Evolutionary conservation across 2,329 filamentous ascomycete species (phyloP).

Genomic region (Epichloe hybrida): DNA sequence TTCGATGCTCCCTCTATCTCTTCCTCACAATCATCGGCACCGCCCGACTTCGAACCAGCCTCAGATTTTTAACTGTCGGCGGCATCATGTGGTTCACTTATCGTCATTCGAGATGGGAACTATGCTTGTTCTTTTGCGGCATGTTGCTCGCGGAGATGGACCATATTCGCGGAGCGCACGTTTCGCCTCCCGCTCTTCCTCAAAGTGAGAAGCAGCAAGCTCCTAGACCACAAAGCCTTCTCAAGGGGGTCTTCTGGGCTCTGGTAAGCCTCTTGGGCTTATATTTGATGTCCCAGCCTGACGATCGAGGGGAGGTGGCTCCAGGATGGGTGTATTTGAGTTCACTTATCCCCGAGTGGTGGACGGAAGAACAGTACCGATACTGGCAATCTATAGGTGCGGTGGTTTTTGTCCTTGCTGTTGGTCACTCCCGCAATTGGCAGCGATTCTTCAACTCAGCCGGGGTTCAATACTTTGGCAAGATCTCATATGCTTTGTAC

Average conservation of each 20-base stretch:
- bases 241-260: conserved; percentile 22
- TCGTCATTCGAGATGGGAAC: conserved; percentile 37
- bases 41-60: conserved; percentile 27
- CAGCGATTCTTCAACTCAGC: conserved; percentile 36
- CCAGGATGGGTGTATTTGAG: conserved; percentile 39
- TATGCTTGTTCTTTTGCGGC: conserved; percentile 40
- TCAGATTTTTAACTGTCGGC: conserved; percentile 30
- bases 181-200: conserved; percentile 15
- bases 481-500: conserved; percentile 47
- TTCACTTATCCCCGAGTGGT: conserved; percentile 34
- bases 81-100: conserved; percentile 31
- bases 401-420: conserved; percentile 36
- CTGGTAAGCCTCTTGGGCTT: conserved; percentile 33
- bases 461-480: conserved; percentile 43
- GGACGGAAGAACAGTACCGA: conserved; percentile 33
- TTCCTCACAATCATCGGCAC: conserved; percentile 40
- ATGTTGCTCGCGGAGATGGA: conserved; percentile 43
- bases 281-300: conserved; percentile 33
- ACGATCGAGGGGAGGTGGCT: conserved; percentile 28
- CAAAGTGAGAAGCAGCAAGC: conserved; percentile 9
- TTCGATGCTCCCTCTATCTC: conserved; percentile 43
- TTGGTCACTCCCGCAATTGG: conserved; percentile 32
- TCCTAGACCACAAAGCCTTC: background rate
- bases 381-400: conserved; percentile 44
- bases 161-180: conserved; percentile 32